Conservation (phyloP, 2,329 filamentous ascomycete species). For the Talaromyces sp. region DNA sequence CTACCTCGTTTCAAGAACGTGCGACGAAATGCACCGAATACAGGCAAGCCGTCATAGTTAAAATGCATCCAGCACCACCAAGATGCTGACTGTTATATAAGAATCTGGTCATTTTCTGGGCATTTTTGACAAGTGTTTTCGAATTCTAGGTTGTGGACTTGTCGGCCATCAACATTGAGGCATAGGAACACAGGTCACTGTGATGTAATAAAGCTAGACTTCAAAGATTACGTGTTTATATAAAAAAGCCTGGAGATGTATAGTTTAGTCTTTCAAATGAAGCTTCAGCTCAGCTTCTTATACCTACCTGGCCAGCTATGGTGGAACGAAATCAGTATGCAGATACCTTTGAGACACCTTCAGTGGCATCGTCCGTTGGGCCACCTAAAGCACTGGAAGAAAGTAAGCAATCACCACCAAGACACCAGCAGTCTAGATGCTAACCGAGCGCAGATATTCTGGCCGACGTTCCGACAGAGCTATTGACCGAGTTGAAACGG, state of each 20-base stretch:
- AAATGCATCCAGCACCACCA: background rate
- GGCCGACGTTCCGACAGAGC: constrained; percentile 62
- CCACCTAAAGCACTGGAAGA: constrained; percentile 13
- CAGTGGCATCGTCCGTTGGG: constrained; percentile 1
- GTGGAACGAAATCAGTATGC: background rate
- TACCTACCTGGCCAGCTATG: background rate
- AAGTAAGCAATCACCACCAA: constrained; percentile 1
- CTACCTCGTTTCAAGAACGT: background rate
- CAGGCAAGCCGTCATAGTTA: background rate
- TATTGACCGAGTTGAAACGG: constrained; percentile 67
- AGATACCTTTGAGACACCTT: background rate
- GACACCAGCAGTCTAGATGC: background rate
- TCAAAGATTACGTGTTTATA: background rate
- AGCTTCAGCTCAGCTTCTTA: background rate
- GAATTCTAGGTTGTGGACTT: background rate
- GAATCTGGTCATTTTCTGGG: background rate
- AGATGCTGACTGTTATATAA: background rate
- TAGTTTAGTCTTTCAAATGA: background rate
- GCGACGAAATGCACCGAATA: background rate
- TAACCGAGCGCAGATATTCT: constrained; percentile 14
- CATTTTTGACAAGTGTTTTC: background rate
- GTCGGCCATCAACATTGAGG: too few relatives aligned
- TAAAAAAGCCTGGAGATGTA: background rate
- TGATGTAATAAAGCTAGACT: background rate
- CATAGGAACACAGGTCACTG: background rate